Conservation (phyloP, 2,329 filamentous ascomycete genomes). For the Phialophora tarda region DNA sequence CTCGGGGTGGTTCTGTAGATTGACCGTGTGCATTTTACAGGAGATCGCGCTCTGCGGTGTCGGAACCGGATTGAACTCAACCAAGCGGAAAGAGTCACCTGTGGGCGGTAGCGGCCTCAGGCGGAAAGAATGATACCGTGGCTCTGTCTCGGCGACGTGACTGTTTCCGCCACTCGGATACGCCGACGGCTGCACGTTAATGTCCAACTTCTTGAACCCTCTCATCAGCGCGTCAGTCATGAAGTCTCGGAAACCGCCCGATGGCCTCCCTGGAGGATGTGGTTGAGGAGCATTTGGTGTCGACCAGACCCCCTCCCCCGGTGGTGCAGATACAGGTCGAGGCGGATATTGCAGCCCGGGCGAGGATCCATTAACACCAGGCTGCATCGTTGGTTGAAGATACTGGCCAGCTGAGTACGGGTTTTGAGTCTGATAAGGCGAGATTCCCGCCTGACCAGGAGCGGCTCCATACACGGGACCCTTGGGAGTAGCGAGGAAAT, state of each 20-base stretch:
- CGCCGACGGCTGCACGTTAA: not conserved
- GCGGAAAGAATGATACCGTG: constrained; percentile 6
- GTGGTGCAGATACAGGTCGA: not conserved
- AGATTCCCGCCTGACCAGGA: not conserved
- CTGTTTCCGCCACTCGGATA: too few relatives aligned
- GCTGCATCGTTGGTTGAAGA: not conserved
- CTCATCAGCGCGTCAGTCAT: not conserved
- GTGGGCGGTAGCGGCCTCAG: not conserved
- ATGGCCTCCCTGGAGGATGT: not conserved
- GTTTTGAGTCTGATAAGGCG: not conserved
- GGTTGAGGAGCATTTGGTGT: not conserved
- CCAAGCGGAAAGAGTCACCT: not conserved
- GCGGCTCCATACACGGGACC: not conserved
- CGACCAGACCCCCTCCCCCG: not conserved
- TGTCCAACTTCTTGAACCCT: not conserved
- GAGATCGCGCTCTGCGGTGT: constrained; percentile 5
- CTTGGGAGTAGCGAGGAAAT: not conserved
- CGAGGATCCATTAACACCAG: not conserved
- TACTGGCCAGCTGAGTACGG: not conserved
- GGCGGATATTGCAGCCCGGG: not conserved
- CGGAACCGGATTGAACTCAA: constrained; percentile 1
- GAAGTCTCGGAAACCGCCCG: not conserved
- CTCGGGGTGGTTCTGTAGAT: not conserved
- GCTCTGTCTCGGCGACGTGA: not conserved
- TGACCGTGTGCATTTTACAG: not conserved